Evolutionary conservation across 306 rosid genomes (phyloP).

Genomic region (Citrullus mucosospermus): DNA sequence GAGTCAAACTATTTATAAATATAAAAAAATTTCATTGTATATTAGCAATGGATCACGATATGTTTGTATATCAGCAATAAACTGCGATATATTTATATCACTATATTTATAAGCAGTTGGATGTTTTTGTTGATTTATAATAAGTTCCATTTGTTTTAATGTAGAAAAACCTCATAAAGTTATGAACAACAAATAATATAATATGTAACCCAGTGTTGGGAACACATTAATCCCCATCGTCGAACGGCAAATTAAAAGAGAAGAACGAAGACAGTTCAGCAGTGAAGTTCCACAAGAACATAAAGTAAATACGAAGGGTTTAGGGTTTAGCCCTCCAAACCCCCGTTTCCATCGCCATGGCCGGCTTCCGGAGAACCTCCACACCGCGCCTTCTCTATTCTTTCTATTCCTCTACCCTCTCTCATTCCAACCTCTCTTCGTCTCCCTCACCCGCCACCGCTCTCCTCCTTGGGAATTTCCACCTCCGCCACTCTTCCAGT

Average conservation of each 20-base stretch:
- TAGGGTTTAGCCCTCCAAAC: conserved; percentile 7
- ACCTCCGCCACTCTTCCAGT: conserved; percentile 45
- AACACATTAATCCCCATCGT: background rate
- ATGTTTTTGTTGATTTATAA: no score
- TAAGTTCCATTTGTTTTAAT: no score
- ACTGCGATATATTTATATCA: no score
- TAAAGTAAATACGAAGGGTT: background rate
- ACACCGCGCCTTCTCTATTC: conserved; percentile 33
- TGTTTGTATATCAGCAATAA: no score
- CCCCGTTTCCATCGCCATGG: conserved; percentile 23
- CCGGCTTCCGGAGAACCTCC: conserved; percentile 27
- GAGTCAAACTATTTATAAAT: no score
- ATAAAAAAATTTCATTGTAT: no score
- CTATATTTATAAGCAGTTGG: no score
- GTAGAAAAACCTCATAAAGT: no score
- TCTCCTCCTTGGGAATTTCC: conserved; percentile 39
- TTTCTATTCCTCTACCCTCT: conserved; percentile 8
- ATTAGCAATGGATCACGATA: no score
- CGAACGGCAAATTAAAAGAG: background rate
- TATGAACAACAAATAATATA: no score
- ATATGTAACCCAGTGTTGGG: no score
- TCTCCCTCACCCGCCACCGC: conserved; percentile 25
- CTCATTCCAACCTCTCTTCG: conserved; percentile 7
- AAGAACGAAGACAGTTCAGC: background rate
- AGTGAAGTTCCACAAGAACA: background rate